These are phyloP conservation scores for Ichthyophonus hoferi DNA, from an alignment of 208 protist species.

Conservation along the genomic window DNA sequence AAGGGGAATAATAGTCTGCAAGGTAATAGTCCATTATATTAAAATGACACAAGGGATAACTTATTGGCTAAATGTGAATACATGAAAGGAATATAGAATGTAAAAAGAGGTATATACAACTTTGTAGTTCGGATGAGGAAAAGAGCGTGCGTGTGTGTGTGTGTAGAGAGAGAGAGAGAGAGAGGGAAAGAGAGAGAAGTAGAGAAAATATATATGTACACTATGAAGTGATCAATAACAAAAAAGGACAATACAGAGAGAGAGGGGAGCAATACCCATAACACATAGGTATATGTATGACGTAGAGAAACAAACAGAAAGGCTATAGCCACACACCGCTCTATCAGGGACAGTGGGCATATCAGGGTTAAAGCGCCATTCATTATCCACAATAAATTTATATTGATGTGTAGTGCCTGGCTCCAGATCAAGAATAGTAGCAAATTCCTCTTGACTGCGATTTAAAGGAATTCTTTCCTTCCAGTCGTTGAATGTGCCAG, in stretches of 20 bases:
- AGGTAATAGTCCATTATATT: neutral
- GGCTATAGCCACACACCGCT: too few relatives aligned
- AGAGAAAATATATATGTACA: neutral
- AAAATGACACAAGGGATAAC: neutral
- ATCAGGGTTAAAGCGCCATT: slow-evolving; percentile 39
- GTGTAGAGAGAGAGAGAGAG: neutral
- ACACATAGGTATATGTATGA: too few relatives aligned
- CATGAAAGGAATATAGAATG: neutral
- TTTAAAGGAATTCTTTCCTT: slow-evolving; percentile 47
- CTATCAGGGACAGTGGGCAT: slow-evolving; percentile 18
- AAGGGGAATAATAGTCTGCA: neutral
- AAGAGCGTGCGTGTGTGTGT: neutral
- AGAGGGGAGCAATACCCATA: neutral
- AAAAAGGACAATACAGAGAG: neutral
- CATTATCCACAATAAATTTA: slow-evolving; percentile 66
- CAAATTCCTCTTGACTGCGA: slow-evolving; percentile 57
- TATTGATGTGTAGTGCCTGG: slow-evolving; percentile 60
- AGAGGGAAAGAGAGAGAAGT: neutral
- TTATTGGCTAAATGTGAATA: neutral
- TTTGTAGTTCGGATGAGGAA: neutral
- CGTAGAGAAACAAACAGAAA: too few relatives aligned
- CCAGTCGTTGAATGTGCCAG: slow-evolving; percentile 60
- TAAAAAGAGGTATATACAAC: neutral
- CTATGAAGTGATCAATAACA: neutral
- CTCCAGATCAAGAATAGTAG: slow-evolving; percentile 58